Evolutionary conservation across 1,139 yeast genomes (phyloP), one percentile per base, ranked within the genome.

Genomic region (Taiozyma sp.): DNA sequence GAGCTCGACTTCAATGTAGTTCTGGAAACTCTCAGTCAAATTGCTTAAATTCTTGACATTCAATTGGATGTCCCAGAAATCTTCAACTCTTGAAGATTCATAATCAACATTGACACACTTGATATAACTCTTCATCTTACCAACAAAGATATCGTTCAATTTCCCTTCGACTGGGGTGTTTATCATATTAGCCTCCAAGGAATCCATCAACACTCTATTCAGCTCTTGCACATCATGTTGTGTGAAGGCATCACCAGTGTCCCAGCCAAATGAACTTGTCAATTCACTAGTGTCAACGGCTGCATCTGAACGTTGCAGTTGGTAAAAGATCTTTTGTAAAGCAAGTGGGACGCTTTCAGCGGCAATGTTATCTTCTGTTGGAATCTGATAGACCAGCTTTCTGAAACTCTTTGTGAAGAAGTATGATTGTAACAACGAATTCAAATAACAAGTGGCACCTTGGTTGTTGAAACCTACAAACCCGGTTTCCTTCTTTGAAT

Each of bases 211-310:
- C 42, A 95, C 91, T 62, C 99, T 84, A 65, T 91, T 90, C 66
- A 95, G 76, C 67, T 93, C 99, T 66, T 95, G 99, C 16, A 93
- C 97, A 66, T 93, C 99, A 68, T 93, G 99, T 68, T 93, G 99
- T 8, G 96, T 88, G 67, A 93, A 95, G 0, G 98, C 97, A 62
- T 93, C 99, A 11, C 85, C 85, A 10, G 90, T 80, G 65, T 91
- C 97, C 99, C 99, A 93, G 11, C 99, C 99, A 73, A 93, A 93
- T 0, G 98, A 85, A 55, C 81, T 80, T 0, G 99, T 93, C 52
- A 93, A 74, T 63, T 89, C 97, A 56, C 81, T 68, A 0, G 99
- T 93, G 51, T 88, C 95, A 5, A 91, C 83, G 0, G 97, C 88
- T 28, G 79, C 81, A 22, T 75, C 70, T 0, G 96, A 85, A 5